Conservation (phyloP, 2,329 filamentous ascomycete genomes). For the Kalaharituber pfeilii region DNA sequence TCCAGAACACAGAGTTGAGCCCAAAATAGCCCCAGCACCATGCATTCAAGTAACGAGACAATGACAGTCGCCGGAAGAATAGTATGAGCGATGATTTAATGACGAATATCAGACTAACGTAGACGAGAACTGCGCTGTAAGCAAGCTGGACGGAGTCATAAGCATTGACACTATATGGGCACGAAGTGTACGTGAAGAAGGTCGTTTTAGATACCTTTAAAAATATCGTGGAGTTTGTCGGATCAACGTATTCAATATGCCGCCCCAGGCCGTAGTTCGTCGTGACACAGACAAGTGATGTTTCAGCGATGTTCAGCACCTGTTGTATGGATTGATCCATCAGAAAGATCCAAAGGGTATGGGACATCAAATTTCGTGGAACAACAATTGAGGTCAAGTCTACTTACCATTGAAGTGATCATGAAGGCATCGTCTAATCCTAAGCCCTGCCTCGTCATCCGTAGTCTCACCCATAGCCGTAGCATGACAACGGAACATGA, state of each 20-base stretch:
- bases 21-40: constrained; percentile 24
- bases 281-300: not conserved
- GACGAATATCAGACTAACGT: constrained; percentile 27
- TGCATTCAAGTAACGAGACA: constrained; percentile 24
- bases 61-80: constrained; percentile 27
- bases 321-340: not conserved
- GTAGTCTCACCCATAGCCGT: not conserved
- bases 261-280: not conserved
- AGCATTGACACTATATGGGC: not conserved
- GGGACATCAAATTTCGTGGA: not conserved
- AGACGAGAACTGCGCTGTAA: constrained; percentile 19
- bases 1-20: constrained; percentile 23
- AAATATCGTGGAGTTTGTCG: not conserved
- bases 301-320: not conserved
- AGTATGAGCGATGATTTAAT: constrained; percentile 31
- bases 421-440: not conserved
- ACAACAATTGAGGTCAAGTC: no score
- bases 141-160: not conserved
- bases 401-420: not conserved
- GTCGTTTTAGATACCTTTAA: not conserved
- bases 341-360: not conserved
- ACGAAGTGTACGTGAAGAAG: not conserved
- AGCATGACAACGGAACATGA: not conserved
- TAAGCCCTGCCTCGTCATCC: not conserved
- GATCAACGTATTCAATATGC: constrained; percentile 1